Evolutionary conservation across 1,139 yeast species (phyloP).

Genomic region (Zygoascus sp.): DNA sequence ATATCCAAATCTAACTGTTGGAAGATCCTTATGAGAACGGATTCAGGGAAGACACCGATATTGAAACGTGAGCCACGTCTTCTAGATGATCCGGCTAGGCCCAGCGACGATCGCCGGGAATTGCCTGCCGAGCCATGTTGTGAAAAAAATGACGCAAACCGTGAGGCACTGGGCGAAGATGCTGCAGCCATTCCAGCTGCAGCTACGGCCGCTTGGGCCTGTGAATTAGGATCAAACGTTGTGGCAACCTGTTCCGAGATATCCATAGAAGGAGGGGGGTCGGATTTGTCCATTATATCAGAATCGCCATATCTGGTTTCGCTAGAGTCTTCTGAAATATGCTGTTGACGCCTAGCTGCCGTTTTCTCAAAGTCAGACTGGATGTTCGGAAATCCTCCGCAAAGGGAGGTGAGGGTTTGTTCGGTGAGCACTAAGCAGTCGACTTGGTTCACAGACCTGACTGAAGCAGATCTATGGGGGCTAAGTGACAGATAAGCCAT

Average conservation of each 20-base stretch:
- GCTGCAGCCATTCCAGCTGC: constrained; percentile 9
- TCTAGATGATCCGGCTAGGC: constrained; percentile 1
- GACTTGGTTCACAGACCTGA: constrained; percentile 55
- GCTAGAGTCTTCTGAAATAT: neutral
- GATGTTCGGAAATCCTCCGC: constrained; percentile 54
- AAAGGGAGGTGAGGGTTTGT: constrained; percentile 47
- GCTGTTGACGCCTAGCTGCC: constrained; percentile 3
- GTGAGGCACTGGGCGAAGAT: constrained; percentile 2
- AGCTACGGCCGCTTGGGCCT: constrained; percentile 8
- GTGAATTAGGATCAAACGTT: constrained; percentile 7
- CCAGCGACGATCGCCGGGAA: constrained; percentile 2
- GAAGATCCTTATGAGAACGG: constrained; percentile 50
- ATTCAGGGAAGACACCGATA: constrained; percentile 57
- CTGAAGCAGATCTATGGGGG: constrained; percentile 53
- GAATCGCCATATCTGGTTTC: neutral
- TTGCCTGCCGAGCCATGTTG: neutral
- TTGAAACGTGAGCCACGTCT: constrained; percentile 55
- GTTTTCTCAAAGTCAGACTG: constrained; percentile 53
- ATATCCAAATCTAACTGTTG: constrained; percentile 50
- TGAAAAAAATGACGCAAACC: constrained; percentile 2
- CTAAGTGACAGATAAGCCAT: constrained; percentile 60
- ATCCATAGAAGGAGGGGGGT: constrained; percentile 7
- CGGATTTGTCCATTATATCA: neutral
- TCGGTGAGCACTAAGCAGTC: constrained; percentile 59
- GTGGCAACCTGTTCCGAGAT: constrained; percentile 8